phyloP scores from a whole-genome alignment of 345 rosid genomes.

The Citrus maxima region DNA sequence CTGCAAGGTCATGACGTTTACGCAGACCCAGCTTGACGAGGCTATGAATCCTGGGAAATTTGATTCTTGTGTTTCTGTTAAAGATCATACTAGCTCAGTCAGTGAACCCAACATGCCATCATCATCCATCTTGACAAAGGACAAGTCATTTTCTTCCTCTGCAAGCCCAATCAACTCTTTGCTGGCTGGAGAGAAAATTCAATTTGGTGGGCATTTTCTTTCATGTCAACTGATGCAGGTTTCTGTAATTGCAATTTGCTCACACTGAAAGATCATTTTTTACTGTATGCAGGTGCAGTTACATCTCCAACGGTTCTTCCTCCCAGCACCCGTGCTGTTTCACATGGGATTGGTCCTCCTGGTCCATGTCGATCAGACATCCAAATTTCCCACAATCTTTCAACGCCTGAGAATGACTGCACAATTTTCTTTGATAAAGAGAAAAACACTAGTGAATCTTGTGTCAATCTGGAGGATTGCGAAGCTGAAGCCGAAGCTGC shows the following conservation, averaged over 20 bases:
- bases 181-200: constrained; percentile 95
- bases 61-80: constrained; percentile 60
- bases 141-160: constrained; percentile 58
- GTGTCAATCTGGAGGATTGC: constrained; percentile 60
- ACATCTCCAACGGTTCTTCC: constrained; percentile 79
- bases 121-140: constrained; percentile 53
- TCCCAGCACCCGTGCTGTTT: constrained; percentile 39
- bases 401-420: constrained; percentile 47
- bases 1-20: constrained; percentile 72
- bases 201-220: constrained; percentile 66
- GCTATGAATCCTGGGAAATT: constrained; percentile 83
- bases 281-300: constrained; percentile 68
- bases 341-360: constrained; percentile 62
- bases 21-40: constrained; percentile 86
- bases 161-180: constrained; percentile 74
- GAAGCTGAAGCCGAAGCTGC: constrained; percentile 82
- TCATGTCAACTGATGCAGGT: neutral
- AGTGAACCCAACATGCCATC: constrained; percentile 49
- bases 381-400: constrained; percentile 40
- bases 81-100: constrained; percentile 50
- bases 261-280: constrained; percentile 9
- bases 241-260: neutral
- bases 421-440: constrained; percentile 70
- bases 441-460: constrained; percentile 47
- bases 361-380: constrained; percentile 47